Percentiles rank a stretch among this genome's conserved stretches.
phyloP scores from a whole-genome alignment of 441 rosid genomes.

The Populus tomentosa region DNA sequence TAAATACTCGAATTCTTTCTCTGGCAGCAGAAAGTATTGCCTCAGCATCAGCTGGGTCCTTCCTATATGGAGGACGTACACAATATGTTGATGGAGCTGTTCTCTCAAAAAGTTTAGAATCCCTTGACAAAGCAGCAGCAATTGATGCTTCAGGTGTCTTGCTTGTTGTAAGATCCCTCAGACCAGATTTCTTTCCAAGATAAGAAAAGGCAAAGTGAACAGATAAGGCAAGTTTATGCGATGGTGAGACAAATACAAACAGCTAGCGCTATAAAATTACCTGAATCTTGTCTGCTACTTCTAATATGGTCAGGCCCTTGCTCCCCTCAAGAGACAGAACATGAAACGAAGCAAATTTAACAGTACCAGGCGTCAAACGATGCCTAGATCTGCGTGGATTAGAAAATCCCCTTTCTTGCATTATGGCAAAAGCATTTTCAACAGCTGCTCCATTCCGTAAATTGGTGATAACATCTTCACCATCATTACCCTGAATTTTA shows the following conservation, averaged over 20 bases:
- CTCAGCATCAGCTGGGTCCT: slow-evolving; percentile 64
- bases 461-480: slow-evolving; percentile 59
- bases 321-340: slow-evolving; percentile 74
- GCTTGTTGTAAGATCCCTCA: slow-evolving; percentile 38
- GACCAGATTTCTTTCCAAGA: slow-evolving; percentile 64
- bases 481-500: slow-evolving; percentile 50
- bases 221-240: background rate
- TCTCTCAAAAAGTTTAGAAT: slow-evolving; percentile 85
- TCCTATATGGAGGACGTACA: slow-evolving; percentile 72
- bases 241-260: background rate
- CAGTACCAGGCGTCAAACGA: slow-evolving; percentile 93
- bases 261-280: slow-evolving; percentile 24
- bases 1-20: slow-evolving; percentile 61
- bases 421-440: slow-evolving; percentile 73
- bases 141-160: slow-evolving; percentile 84
- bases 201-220: background rate
- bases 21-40: slow-evolving; percentile 70
- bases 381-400: slow-evolving; percentile 77
- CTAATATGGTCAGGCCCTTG: slow-evolving; percentile 66
- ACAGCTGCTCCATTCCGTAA: slow-evolving; percentile 76
- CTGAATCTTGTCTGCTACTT: slow-evolving; percentile 90
- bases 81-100: slow-evolving; percentile 92
- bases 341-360: slow-evolving; percentile 88
- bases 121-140: slow-evolving; percentile 89
- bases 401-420: slow-evolving; percentile 82